Conservation (phyloP, 495 filamentous ascomycete species). For the Parathielavia hyrcaniae region DNA sequence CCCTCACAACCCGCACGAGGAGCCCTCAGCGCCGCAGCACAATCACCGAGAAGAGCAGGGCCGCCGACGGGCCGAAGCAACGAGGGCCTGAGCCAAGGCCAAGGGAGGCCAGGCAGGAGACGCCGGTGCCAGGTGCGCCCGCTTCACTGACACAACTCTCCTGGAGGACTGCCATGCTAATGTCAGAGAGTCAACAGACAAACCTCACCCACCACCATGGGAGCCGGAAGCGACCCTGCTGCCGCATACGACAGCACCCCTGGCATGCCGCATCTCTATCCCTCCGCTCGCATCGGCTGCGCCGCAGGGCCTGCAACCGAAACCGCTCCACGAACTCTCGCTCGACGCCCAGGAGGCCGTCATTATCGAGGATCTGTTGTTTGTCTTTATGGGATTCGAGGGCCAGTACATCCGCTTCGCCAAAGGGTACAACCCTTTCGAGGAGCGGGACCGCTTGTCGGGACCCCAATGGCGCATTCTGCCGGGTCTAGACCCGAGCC, state of each 20-base stretch:
- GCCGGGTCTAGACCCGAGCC: constrained; percentile 79
- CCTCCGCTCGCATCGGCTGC: constrained; percentile 69
- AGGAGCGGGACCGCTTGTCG: constrained; percentile 76
- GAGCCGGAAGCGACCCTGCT: constrained; percentile 74
- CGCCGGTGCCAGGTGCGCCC: constrained; percentile 30
- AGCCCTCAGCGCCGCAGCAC: constrained; percentile 59
- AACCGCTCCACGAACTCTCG: constrained; percentile 62
- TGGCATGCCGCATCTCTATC: constrained; percentile 79
- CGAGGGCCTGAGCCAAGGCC: constrained; percentile 40
- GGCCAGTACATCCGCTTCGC: constrained; percentile 90
- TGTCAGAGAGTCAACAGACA: constrained; percentile 15
- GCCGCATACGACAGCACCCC: constrained; percentile 78
- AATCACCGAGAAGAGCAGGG: constrained; percentile 29
- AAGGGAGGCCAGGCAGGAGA: constrained; percentile 38
- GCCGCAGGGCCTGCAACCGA: constrained; percentile 66
- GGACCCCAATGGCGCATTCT: constrained; percentile 76
- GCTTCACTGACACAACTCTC: background rate
- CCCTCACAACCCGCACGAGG: constrained; percentile 52
- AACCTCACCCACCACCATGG: constrained; percentile 48
- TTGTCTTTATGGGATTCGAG: constrained; percentile 98
- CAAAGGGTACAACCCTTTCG: constrained; percentile 69
- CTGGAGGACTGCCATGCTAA: constrained; percentile 8
- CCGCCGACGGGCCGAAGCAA: constrained; percentile 37
- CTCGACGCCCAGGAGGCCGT: constrained; percentile 76
- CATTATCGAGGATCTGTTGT: constrained; percentile 84